Conservation (phyloP, 2,329 filamentous ascomycete genomes). For the Parascedosporium putredinis region DNA sequence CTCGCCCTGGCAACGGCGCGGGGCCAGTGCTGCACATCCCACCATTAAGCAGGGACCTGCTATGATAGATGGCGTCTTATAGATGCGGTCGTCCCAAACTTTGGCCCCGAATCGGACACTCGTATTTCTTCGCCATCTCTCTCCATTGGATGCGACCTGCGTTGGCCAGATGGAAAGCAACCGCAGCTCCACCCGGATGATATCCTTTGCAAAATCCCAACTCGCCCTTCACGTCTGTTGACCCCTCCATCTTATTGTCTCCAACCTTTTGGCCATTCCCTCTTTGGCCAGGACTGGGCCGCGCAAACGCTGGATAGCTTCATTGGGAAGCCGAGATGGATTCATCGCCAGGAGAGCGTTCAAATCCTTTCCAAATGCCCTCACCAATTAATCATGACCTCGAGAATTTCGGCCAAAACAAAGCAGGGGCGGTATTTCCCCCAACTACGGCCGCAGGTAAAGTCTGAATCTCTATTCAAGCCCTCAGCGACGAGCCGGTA, state of each 20-base stretch:
- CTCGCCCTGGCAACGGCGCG: constrained; percentile 6
- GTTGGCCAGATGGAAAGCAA: not conserved
- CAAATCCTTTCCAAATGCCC: not conserved
- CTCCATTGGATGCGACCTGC: not conserved
- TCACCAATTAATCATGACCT: not conserved
- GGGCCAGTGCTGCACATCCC: not conserved
- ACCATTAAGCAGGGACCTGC: not conserved
- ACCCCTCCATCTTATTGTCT: constrained; percentile 1
- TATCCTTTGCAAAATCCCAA: constrained; percentile 1
- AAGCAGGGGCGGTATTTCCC: not conserved
- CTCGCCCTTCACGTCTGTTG: not conserved
- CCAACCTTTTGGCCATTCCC: not conserved
- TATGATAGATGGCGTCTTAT: constrained; percentile 5
- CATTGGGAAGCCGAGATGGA: not conserved
- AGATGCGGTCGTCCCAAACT: not conserved
- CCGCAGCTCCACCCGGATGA: not conserved
- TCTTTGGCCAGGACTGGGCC: not conserved
- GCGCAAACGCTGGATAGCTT: not conserved
- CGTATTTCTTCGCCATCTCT: not conserved
- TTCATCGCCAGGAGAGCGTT: not conserved
- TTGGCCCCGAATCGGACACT: not conserved
- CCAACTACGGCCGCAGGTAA: not conserved
- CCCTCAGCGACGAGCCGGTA: not conserved
- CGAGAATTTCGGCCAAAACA: not conserved
- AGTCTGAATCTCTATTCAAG: not conserved